Base-by-base conservation (phyloP, 2,329 filamentous ascomycete species). In the Myrmaecium sp. region DNA sequence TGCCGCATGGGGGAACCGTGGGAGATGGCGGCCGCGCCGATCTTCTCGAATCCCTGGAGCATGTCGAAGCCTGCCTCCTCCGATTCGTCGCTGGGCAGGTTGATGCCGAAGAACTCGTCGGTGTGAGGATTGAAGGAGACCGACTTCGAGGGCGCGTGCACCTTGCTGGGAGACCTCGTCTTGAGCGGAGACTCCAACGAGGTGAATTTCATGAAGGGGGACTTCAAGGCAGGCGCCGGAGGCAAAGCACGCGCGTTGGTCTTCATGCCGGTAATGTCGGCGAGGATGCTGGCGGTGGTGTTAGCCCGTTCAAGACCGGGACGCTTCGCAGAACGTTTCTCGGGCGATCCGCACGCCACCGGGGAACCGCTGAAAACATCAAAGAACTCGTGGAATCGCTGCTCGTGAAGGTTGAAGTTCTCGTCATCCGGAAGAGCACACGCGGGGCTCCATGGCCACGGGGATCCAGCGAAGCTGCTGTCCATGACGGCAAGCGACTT, bases 1-100 rank as follows among this genome's bases (percentile, higher is more conserved):
- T 12, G 21, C 39, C 49, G 49, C 30, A 43, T 36, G 8, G 47
- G 47, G 14, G 46, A 49, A 17, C 46, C 47, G 18, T 50, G 49
- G 6, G 44, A 37, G 19, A 49, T 42, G 23, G 40, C 39, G 14
- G 42, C 37, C 4, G 51, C 45, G 26, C 76, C 76, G 44, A 83
- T 82, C 54, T 74, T 77, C 44, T 75, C 69, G 40, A 82, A 83
- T 6, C 75, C 75, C 42, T 79, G 72, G 23, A 78, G 63, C 36
- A 83, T 74, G 40, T 83, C 77, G 26, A 82, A 62, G 2, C 65
- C 69, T 9, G 64, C 52, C 32, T 74, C 69, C 31, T 67, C 60
- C 3, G 57, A 55, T 21, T 71, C 68, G 32, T 75, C 70, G 30
- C 61, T 58, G 27, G 70, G 55, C 21, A 74, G 59, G 18, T 70